phyloP scores from a whole-genome alignment of 306 rosid genomes.

The Cucumis hystrix region DNA sequence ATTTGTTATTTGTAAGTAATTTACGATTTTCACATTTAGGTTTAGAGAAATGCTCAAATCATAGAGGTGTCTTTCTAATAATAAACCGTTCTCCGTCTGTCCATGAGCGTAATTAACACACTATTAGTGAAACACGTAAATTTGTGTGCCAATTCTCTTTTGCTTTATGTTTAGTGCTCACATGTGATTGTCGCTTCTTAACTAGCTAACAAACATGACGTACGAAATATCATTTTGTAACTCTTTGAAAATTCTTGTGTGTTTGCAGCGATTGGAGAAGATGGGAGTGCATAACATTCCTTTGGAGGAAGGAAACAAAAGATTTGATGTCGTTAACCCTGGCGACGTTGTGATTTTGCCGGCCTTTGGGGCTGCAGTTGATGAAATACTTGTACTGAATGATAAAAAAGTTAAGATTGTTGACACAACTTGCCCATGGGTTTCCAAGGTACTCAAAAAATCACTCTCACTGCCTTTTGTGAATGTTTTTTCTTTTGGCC shows the following conservation, averaged over 20 bases:
- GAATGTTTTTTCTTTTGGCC: neutral
- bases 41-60: too few species aligned
- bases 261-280: slow-evolving; percentile 58
- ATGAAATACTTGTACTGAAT: slow-evolving; percentile 71
- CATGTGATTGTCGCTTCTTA: too few species aligned
- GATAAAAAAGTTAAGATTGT: slow-evolving; percentile 70
- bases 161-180: too few species aligned
- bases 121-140: too few species aligned
- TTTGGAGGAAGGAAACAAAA: slow-evolving; percentile 45
- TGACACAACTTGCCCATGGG: slow-evolving; percentile 98
- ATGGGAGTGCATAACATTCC: slow-evolving; percentile 73
- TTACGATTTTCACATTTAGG: too few species aligned
- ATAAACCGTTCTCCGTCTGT: too few species aligned
- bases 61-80: too few species aligned
- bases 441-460: slow-evolving; percentile 50
- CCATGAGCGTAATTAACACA: too few species aligned
- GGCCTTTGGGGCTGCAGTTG: slow-evolving; percentile 94
- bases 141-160: too few species aligned
- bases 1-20: too few species aligned
- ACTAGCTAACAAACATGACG: neutral
- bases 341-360: slow-evolving; percentile 93
- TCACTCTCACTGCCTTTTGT: neutral
- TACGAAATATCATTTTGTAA: neutral
- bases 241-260: neutral
- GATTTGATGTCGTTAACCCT: slow-evolving; percentile 51